Evolutionary conservation across 208 protist genomes (phyloP).

Genomic region (Zelonia costaricensis): DNA sequence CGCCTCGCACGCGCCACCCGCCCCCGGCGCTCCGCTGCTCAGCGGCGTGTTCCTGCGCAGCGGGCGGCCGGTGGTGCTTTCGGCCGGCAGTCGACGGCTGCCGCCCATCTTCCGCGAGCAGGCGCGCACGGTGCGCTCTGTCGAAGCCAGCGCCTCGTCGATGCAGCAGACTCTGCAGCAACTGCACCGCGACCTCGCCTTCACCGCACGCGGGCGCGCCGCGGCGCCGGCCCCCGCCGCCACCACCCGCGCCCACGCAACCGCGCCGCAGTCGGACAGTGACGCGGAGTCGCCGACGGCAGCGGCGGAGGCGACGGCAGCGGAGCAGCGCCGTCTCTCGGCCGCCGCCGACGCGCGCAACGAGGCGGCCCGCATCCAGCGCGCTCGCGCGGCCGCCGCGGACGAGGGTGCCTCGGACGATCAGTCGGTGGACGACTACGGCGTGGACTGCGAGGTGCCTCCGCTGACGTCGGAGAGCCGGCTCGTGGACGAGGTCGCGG

Average conservation of each 20-base stretch:
- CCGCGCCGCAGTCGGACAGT: too few species aligned
- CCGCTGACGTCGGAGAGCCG: conserved; percentile 20
- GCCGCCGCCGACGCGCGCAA: conserved; percentile 27
- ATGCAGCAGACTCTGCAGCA: conserved; percentile 35
- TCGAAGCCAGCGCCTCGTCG: conserved; percentile 27
- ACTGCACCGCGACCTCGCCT: conserved; percentile 29
- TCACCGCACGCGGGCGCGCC: conserved; percentile 2
- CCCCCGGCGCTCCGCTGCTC: not conserved
- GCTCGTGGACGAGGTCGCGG: conserved; percentile 32
- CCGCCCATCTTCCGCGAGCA: conserved; percentile 61
- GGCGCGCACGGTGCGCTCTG: conserved; percentile 18
- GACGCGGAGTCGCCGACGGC: not conserved
- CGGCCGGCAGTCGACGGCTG: conserved; percentile 38
- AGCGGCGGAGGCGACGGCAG: not conserved
- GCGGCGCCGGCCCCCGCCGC: not conserved
- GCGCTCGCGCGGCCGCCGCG: conserved; percentile 60
- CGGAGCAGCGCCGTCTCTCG: conserved; percentile 10
- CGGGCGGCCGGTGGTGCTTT: conserved; percentile 26
- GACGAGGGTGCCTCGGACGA: conserved; percentile 65
- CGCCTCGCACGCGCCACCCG: not conserved
- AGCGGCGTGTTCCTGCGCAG: conserved; percentile 22
- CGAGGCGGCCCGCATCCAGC: conserved; percentile 33
- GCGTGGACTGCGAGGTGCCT: conserved; percentile 17
- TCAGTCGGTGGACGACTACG: conserved; percentile 77
- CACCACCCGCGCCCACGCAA: not conserved